Evolutionary conservation across 2,329 filamentous ascomycete genomes (phyloP).

Genomic region (Ampelomyces quisqualis): DNA sequence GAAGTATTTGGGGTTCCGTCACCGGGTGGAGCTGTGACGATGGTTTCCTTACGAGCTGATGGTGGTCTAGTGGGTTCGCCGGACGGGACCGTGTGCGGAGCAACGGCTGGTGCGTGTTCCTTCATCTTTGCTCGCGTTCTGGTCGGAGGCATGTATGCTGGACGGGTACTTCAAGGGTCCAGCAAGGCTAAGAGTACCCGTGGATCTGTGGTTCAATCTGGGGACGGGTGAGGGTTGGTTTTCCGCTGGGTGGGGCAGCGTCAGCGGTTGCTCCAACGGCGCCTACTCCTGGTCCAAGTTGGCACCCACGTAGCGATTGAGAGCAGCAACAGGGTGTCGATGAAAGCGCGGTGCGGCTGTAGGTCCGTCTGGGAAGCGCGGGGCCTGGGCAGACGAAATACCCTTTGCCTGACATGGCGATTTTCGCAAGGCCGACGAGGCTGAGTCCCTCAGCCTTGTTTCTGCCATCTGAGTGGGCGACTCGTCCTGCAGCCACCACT

Average conservation of each 20-base stretch:
- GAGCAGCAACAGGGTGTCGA: conserved; percentile 21
- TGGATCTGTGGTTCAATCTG: conserved; percentile 12
- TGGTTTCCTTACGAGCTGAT: conserved; percentile 29
- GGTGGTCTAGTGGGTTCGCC: conserved; percentile 28
- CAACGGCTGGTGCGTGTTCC: conserved; percentile 27
- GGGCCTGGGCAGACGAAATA: conserved; percentile 35
- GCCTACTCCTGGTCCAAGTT: conserved; percentile 26
- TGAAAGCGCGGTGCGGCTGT: conserved; percentile 23
- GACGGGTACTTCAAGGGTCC: conserved; percentile 10
- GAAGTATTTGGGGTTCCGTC: conserved; percentile 34
- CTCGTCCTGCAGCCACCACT: conserved; percentile 39
- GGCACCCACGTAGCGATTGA: conserved; percentile 12
- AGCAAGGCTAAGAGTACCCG: conserved; percentile 14
- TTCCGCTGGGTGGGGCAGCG: conserved; percentile 33
- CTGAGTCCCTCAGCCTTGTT: conserved; percentile 44
- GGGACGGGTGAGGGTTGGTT: conserved; percentile 21
- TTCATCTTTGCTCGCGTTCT: conserved; percentile 41
- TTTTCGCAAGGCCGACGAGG: conserved; percentile 41
- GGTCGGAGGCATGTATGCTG: conserved; percentile 37
- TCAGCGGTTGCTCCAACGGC: conserved; percentile 28
- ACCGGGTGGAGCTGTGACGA: conserved; percentile 30
- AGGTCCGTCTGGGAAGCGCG: conserved; percentile 31
- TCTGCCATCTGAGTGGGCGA: conserved; percentile 41
- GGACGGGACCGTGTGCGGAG: conserved; percentile 23
- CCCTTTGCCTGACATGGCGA: conserved; percentile 41